These are phyloP conservation scores for Leccinum barrowsii DNA, from an alignment of 768 basidiomycete species.

Conservation along the genomic window DNA sequence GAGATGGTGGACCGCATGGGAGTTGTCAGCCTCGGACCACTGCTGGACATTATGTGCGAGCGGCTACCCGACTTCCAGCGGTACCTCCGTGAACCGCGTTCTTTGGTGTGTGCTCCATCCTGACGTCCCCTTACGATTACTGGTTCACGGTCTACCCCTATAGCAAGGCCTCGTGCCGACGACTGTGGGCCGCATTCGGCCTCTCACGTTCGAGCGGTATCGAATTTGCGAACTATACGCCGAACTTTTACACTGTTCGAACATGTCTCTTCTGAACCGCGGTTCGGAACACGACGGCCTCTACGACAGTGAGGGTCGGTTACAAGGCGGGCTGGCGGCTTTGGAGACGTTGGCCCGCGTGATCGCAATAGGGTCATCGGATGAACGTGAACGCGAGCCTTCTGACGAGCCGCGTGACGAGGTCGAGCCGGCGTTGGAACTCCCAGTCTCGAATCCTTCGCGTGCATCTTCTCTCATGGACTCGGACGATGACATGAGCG, in stretches of 20 bases:
- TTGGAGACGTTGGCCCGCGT: conserved; percentile 86
- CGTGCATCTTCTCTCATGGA: conserved; percentile 53
- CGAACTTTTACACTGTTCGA: conserved; percentile 95
- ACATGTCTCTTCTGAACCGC: conserved; percentile 95
- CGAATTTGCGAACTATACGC: conserved; percentile 96
- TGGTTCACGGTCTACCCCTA: conserved; percentile 9
- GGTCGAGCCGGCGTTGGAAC: conserved; percentile 59
- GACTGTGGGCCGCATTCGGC: conserved; percentile 68
- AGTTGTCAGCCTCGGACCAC: conserved; percentile 84
- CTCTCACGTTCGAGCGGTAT: conserved; percentile 92
- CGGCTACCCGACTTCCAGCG: conserved; percentile 65
- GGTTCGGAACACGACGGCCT: conserved; percentile 57
- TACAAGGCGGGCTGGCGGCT: conserved; percentile 82
- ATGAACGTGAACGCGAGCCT: conserved; percentile 49
- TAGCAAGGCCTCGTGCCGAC: conserved; percentile 69
- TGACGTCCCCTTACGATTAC: conserved; percentile 2
- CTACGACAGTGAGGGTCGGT: conserved; percentile 80
- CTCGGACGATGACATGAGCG: conserved; percentile 78
- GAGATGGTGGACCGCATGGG: conserved; percentile 84
- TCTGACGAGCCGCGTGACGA: conserved; percentile 58
- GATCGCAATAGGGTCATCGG: conserved; percentile 60
- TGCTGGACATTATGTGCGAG: conserved; percentile 72
- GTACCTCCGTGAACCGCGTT: conserved; percentile 69
- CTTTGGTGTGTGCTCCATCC: conserved; percentile 51
- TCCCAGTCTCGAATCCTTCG: conserved; percentile 58